Percentiles rank a stretch among this genome's conserved stretches.
Evolutionary conservation across 73 alveolate species (phyloP).

Genomic region (Loxodes magnus): DNA sequence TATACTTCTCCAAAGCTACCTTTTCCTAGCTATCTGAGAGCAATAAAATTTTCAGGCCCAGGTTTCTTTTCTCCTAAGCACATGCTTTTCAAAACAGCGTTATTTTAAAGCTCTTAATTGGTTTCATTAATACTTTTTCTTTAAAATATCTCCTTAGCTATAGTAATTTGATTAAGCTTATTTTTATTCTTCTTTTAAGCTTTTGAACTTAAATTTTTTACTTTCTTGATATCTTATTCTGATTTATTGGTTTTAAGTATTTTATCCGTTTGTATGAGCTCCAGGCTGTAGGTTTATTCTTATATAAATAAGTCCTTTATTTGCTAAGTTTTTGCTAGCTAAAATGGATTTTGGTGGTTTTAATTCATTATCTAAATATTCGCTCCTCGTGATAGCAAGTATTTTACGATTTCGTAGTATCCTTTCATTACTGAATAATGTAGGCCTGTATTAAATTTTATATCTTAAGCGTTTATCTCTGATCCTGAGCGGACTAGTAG

Average conservation of each 20-base stretch:
- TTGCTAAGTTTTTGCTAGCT: slow-evolving; percentile 12
- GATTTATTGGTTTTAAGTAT: background rate
- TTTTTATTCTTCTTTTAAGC: background rate
- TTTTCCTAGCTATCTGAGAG: slow-evolving; percentile 21
- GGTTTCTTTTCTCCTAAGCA: background rate
- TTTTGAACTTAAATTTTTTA: background rate
- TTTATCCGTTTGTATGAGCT: too few relatives aligned
- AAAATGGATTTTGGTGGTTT: slow-evolving; percentile 5
- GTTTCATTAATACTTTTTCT: too few relatives aligned
- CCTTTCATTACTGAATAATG: slow-evolving; percentile 18
- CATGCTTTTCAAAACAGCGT: background rate
- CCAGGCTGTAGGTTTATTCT: too few relatives aligned
- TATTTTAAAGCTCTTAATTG: too few relatives aligned
- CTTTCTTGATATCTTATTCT: background rate
- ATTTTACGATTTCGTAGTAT: slow-evolving; percentile 9
- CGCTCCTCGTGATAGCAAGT: slow-evolving; percentile 12
- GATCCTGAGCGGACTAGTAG: background rate
- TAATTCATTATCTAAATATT: background rate
- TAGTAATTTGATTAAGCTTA: background rate
- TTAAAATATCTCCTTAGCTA: too few relatives aligned
- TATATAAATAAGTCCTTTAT: slow-evolving; percentile 11
- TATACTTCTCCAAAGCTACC: too few relatives aligned
- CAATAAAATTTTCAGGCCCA: slow-evolving; percentile 15
- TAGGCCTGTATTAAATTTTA: slow-evolving; percentile 21
- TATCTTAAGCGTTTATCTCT: slow-evolving; percentile 13